Percentiles rank a stretch among this genome's conserved stretches.
phyloP scores from a whole-genome alignment of 2,329 filamentous ascomycete genomes.

The Dactylonectria estremocensis region DNA sequence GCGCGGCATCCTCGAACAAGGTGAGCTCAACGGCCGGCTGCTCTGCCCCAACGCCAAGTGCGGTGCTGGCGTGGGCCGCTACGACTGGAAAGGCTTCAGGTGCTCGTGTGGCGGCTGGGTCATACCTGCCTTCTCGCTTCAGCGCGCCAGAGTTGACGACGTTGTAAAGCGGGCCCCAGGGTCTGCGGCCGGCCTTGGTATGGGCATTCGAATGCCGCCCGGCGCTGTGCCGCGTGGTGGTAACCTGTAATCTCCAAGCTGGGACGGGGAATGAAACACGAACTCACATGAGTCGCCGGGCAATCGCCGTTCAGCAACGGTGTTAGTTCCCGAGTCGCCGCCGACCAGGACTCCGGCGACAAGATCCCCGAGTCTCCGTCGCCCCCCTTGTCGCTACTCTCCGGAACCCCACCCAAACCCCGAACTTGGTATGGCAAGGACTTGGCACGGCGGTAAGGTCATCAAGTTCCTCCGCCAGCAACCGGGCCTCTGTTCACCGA shows the following conservation, averaged over 20 bases:
- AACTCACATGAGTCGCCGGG: slow-evolving; percentile 1
- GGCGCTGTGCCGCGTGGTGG: slow-evolving; percentile 53
- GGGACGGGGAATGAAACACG: slow-evolving; percentile 1
- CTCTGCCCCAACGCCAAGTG: slow-evolving; percentile 86
- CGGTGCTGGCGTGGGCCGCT: slow-evolving; percentile 87
- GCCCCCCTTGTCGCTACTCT: background rate
- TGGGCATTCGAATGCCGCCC: slow-evolving; percentile 72
- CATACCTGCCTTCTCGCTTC: slow-evolving; percentile 89
- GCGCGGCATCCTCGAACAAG: slow-evolving; percentile 85
- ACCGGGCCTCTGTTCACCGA: slow-evolving; percentile 5
- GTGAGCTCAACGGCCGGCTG: slow-evolving; percentile 86
- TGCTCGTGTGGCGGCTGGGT: slow-evolving; percentile 95
- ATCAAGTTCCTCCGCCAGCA: slow-evolving; percentile 9
- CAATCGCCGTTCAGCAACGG: slow-evolving; percentile 1
- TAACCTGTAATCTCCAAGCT: slow-evolving; percentile 49
- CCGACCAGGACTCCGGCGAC: slow-evolving; percentile 7
- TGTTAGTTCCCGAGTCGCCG: slow-evolving; percentile 15
- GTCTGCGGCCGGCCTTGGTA: slow-evolving; percentile 43
- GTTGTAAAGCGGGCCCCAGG: slow-evolving; percentile 46
- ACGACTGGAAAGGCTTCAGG: slow-evolving; percentile 95
- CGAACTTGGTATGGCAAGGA: background rate
- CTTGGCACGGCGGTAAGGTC: background rate
- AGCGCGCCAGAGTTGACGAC: slow-evolving; percentile 87
- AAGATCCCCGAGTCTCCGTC: background rate
- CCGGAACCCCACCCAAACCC: slow-evolving; percentile 12